Percentiles rank a stretch among this genome's conserved stretches.
These are phyloP conservation scores for Tolypocladium cylindrosporum DNA, from an alignment of 2,329 filamentous ascomycete genomes.

Conservation along the genomic window DNA sequence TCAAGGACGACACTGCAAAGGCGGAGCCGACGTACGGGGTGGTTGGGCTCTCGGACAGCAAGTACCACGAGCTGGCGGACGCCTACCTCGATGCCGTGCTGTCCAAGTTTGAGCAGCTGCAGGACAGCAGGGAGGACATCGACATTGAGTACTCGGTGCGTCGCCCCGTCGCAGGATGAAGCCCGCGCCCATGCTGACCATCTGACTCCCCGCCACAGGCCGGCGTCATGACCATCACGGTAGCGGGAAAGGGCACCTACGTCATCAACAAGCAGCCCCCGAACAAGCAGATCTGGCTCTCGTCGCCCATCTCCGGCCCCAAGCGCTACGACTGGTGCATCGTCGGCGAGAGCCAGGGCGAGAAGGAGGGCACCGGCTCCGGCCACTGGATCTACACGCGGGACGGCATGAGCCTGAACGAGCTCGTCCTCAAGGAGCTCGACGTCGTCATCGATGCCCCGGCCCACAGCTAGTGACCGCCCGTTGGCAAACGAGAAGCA, in stretches of 20 bases:
- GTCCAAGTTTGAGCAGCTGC: conserved; percentile 56
- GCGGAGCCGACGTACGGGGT: conserved; percentile 33
- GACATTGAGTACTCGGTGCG: conserved; percentile 85
- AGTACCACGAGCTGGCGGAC: conserved; percentile 74
- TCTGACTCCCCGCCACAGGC: conserved; percentile 42
- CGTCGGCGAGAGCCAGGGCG: conserved; percentile 53
- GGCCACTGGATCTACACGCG: conserved; percentile 84
- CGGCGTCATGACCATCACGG: conserved; percentile 71
- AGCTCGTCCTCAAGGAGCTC: conserved; percentile 67
- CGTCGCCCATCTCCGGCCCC: conserved; percentile 80
- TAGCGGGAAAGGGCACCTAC: conserved; percentile 66
- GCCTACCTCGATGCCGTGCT: conserved; percentile 55
- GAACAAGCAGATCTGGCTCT: conserved; percentile 96
- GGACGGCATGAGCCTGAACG: conserved; percentile 66
- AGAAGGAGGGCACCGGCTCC: conserved; percentile 65
- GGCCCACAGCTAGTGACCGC: conserved; percentile 11
- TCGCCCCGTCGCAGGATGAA: conserved; percentile 7
- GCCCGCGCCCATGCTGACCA: background rate
- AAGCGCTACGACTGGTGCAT: conserved; percentile 92
- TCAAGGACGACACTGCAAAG: conserved; percentile 28
- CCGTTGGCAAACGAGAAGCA: background rate
- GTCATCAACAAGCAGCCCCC: conserved; percentile 98
- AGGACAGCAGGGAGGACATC: conserved; percentile 64
- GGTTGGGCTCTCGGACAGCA: conserved; percentile 54
- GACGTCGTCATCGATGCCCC: conserved; percentile 47